These are phyloP conservation scores for Orychophragmus violaceus DNA, from an alignment of 345 rosid species.

Conservation along the genomic window DNA sequence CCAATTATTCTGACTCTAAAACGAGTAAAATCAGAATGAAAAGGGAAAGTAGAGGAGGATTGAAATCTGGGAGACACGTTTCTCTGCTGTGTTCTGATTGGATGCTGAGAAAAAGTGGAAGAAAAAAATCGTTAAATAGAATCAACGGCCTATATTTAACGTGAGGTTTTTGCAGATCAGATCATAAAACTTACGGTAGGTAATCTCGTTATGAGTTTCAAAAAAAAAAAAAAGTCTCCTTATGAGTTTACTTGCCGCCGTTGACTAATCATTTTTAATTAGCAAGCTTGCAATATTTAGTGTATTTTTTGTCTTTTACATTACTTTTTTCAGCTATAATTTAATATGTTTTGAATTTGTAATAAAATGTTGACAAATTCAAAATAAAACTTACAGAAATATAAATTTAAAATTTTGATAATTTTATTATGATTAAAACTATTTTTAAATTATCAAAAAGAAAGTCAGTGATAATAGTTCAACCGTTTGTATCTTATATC, in stretches of 20 bases:
- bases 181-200: conserved; percentile 22
- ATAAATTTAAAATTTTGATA: background rate
- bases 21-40: background rate
- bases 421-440: background rate
- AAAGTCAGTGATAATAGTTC: background rate
- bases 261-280: conserved; percentile 20
- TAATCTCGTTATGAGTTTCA: conserved; percentile 31
- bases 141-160: conserved; percentile 24
- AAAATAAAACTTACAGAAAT: background rate
- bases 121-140: background rate
- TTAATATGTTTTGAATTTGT: background rate
- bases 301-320: background rate
- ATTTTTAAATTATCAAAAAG: background rate
- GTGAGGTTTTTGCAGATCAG: conserved; percentile 8
- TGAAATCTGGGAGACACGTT: conserved; percentile 17
- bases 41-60: conserved; percentile 15
- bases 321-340: too few species aligned
- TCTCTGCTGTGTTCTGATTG: conserved; percentile 20
- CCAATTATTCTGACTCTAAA: background rate
- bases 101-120: background rate
- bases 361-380: background rate
- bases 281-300: background rate
- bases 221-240: too few species aligned
- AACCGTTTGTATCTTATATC: background rate
- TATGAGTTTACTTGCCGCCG: background rate